A percentile compares a stretch with the other conserved stretches of the same genome.
Evolutionary conservation across 2,329 filamentous ascomycete species (phyloP).

Genomic region (Cladosporium velox): DNA sequence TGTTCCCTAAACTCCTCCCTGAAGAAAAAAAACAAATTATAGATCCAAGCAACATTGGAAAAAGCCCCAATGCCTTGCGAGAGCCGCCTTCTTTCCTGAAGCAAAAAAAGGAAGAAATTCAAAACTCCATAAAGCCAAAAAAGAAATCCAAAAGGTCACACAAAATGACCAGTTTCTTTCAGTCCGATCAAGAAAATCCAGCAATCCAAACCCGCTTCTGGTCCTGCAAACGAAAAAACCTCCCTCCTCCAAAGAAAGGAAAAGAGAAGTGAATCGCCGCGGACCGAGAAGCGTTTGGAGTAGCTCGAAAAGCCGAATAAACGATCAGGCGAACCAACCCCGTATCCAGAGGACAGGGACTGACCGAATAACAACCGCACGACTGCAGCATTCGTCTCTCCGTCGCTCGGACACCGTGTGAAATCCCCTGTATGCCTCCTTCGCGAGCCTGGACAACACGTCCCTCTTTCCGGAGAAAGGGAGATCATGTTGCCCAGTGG

Average conservation of each 20-base stretch:
- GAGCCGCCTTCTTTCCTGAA: conserved; percentile 14
- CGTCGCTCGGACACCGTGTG: conserved; percentile 14
- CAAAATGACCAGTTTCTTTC: conserved; percentile 11
- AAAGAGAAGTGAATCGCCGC: background rate
- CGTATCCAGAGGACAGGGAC: conserved; percentile 39
- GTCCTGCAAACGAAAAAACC: conserved; percentile 1
- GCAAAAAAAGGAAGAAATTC: background rate
- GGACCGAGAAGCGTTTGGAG: conserved; percentile 18
- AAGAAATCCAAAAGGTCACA: conserved; percentile 4
- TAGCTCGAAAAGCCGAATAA: conserved; percentile 16
- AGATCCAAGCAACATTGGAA: conserved; percentile 4
- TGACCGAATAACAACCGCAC: conserved; percentile 36
- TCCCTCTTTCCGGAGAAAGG: background rate
- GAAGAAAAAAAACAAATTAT: background rate
- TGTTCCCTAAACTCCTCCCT: conserved; percentile 7
- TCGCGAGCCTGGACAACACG: background rate
- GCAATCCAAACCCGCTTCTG: conserved; percentile 10
- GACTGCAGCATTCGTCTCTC: conserved; percentile 33
- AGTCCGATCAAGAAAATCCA: conserved; percentile 13
- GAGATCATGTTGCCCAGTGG: background rate
- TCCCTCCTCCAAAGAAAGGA: conserved; percentile 11
- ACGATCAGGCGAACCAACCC: conserved; percentile 35
- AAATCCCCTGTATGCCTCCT: conserved; percentile 12
- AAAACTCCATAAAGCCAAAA: background rate
- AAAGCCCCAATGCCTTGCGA: background rate